phyloP scores from a whole-genome alignment of 2,329 filamentous ascomycete species.

The Colletotrichum magnum region DNA sequence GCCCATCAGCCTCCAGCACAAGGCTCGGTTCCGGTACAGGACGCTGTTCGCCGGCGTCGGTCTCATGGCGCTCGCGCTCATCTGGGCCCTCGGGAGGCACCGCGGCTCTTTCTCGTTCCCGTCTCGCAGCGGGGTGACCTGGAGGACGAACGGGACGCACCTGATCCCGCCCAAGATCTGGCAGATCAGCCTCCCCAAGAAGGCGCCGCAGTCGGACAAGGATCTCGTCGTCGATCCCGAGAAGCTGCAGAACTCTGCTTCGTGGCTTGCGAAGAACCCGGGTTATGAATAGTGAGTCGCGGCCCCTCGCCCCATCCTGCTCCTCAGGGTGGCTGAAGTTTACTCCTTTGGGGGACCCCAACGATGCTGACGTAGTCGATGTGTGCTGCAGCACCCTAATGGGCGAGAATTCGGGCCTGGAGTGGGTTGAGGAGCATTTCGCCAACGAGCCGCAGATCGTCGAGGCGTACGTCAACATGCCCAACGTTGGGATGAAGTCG shows the following conservation, averaged over 20 bases:
- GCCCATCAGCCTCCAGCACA: slow-evolving; percentile 1
- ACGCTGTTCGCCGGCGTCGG: not conserved
- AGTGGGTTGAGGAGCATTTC: slow-evolving; percentile 44
- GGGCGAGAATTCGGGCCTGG: slow-evolving; percentile 43
- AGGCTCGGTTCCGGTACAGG: not conserved
- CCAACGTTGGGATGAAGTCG: slow-evolving; percentile 64
- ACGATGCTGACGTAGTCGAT: too few species aligned
- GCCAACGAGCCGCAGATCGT: slow-evolving; percentile 39
- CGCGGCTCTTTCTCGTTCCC: not conserved
- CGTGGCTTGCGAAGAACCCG: slow-evolving; percentile 41
- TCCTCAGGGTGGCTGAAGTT: not conserved
- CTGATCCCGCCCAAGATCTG: slow-evolving; percentile 35
- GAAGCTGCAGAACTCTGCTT: slow-evolving; percentile 23
- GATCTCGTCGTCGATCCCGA: slow-evolving; percentile 3
- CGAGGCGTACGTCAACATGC: slow-evolving; percentile 44
- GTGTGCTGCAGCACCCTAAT: slow-evolving; percentile 44
- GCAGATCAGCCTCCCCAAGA: slow-evolving; percentile 39
- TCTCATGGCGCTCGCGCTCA: not conserved
- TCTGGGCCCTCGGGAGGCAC: slow-evolving; percentile 12
- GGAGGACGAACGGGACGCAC: slow-evolving; percentile 15
- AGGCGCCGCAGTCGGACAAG: not conserved
- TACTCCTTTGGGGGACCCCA: too few species aligned
- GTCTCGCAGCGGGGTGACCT: not conserved
- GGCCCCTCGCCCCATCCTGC: not conserved
- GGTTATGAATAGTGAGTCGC: slow-evolving; percentile 36